These are phyloP conservation scores for Pseudogymnoascus sp. DNA, from an alignment of 2,329 filamentous ascomycete species.

Conservation along the genomic window DNA sequence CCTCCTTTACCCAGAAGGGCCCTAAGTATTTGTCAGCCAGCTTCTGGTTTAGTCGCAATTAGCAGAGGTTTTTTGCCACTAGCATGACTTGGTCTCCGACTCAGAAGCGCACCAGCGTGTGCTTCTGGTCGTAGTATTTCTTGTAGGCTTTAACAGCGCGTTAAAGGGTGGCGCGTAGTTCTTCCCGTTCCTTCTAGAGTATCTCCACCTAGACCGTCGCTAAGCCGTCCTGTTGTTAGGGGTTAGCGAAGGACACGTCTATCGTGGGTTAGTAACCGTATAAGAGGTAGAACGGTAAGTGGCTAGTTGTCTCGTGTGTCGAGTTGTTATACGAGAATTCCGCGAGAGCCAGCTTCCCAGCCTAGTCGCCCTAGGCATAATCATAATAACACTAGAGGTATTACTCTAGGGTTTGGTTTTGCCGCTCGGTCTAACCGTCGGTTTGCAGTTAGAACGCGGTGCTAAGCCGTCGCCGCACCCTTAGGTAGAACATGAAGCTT, in stretches of 20 bases:
- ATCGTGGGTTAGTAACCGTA: neutral
- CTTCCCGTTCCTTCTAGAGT: neutral
- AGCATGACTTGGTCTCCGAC: neutral
- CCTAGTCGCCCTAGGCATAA: neutral
- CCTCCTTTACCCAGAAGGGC: neutral
- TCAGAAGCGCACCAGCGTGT: neutral
- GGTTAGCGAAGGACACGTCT: neutral
- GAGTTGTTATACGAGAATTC: neutral
- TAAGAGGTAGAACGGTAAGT: neutral
- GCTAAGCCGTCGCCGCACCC: neutral
- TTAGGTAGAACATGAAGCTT: neutral
- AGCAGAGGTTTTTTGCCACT: neutral
- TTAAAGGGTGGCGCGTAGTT: neutral
- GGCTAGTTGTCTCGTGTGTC: neutral
- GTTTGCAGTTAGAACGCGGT: neutral
- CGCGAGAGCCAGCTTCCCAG: neutral
- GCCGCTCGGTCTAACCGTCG: neutral
- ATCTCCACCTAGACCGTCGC: neutral
- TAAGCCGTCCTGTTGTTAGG: neutral
- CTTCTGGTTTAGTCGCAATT: neutral
- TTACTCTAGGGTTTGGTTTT: neutral
- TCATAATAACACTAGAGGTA: neutral
- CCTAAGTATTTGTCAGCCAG: neutral
- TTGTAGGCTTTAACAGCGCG: neutral
- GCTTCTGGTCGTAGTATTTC: neutral